Evolutionary conservation across 805 yeast genomes (phyloP).

Genomic region (Grigorovia humatica): DNA sequence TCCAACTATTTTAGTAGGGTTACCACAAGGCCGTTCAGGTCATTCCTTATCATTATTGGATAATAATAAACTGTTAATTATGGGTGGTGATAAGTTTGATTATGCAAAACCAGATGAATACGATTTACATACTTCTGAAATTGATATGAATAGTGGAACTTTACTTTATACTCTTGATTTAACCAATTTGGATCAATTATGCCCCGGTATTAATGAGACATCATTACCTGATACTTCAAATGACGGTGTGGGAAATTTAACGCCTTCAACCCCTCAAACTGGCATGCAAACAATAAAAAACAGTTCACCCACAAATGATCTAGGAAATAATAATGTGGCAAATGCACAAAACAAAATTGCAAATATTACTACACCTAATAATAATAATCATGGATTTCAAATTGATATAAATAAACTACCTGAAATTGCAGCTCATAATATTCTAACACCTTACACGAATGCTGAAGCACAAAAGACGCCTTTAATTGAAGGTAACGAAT

Average conservation of each 20-base stretch:
- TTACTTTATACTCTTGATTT: constrained; percentile 57
- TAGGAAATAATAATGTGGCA: neutral
- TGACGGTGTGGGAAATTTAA: neutral
- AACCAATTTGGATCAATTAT: constrained; percentile 25
- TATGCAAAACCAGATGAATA: constrained; percentile 41
- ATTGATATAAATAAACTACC: constrained; percentile 1
- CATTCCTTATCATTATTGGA: constrained; percentile 71
- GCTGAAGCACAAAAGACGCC: constrained; percentile 10
- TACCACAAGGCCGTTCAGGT: constrained; percentile 82
- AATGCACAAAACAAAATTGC: neutral
- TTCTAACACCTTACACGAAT: constrained; percentile 20
- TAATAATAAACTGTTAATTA: constrained; percentile 59
- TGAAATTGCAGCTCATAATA: constrained; percentile 10
- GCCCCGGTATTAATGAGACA: constrained; percentile 28
- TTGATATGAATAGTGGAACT: constrained; percentile 46
- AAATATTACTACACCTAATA: neutral
- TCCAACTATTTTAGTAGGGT: constrained; percentile 31
- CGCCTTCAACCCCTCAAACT: constrained; percentile 13
- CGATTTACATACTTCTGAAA: constrained; percentile 43
- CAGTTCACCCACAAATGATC: neutral
- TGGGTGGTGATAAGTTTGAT: constrained; percentile 88
- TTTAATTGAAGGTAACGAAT: neutral
- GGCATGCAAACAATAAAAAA: neutral
- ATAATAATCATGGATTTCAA: neutral
- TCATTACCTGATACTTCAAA: neutral